Base-by-base conservation (phyloP, 345 rosid genomes). In the Eucalyptus cladocalyx region DNA sequence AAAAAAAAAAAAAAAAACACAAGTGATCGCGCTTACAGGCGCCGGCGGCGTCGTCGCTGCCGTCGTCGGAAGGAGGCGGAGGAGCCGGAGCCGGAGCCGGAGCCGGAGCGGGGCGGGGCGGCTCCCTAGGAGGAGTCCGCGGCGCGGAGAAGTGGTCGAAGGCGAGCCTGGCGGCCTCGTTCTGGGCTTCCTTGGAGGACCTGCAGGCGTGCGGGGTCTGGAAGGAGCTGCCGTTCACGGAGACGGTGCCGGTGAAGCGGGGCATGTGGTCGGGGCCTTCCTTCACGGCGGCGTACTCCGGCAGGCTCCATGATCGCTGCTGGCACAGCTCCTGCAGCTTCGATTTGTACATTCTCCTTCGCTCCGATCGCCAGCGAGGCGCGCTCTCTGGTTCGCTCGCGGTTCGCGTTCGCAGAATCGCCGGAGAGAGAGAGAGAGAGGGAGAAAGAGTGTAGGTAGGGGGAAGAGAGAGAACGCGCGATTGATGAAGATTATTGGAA, bases 301-400 rank as follows among this genome's bases (percentile, higher is more conserved):
- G 94, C 49, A 91, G n/a, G 23, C 2, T 16, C 95, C 95, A 93
- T 37, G 26, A 30, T 10, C 88, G 88, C 62, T 51, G 85, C 7
- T 91, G 94, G 69, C 94, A 91, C 19, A 93, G 89, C 89, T 91
- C 93, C 43, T 92, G 94, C 18, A 93, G 90, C 89, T 50, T 88
- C 42, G 93, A 34, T 81, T 93, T 93, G 89, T 89, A 87, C 94
- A 93, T 92, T 56, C 13, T 60, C 37, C 86, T 26, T 86, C 51
- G 53, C 34, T 6, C 69, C 69, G 43, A 49, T 18, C 28, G 53
- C 47, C 47, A 4, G 69, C 49, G 26, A 62, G 72, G 49, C 88
- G 37, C 87, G 30, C 56, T 14, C 42, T 34, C 76, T 3, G 21
- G 37, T 87, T 18, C 45, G 83, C 47, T 32, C 23, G 23, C 11